Base-by-base conservation (phyloP, 139 green algal species). In the Micractinium conductrix region DNA sequence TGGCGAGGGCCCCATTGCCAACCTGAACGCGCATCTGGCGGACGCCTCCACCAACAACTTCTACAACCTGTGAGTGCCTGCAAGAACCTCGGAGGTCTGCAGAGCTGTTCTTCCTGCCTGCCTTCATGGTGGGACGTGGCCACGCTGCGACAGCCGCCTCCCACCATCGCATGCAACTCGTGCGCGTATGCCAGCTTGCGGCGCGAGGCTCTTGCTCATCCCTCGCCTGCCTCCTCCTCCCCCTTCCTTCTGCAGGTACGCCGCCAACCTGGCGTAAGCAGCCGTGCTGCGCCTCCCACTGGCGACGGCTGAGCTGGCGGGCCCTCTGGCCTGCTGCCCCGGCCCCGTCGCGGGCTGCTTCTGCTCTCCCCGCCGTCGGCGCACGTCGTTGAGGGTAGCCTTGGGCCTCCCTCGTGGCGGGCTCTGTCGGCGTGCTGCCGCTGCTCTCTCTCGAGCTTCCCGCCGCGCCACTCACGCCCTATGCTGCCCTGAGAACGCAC, bases 21-120 rank as follows among this genome's bases (percentile, higher is more conserved):
- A 94, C 91, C 88, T 97, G 82, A 76, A 91, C 70, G 88, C 92
- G 62, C 95, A 98, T 88, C 84, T 98, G 74, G 89, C 92, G 24
- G 89, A 96, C 89, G 94, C 95, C 83, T 50, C 28, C 17, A 70
- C 71, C 50, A 92, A 91, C 92, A 95, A 96, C 74, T 91, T 80
- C 81, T 92, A 89, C 83, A 89, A 85, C 10, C 8, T 62, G 2
- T 62, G 5, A 4, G 10, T 62, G 48, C 48, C 48, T 58, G 48
- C 53, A 14, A 58, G 12, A 58, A 10, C 48, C 48, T 14, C 14
- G 48, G 48, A 10, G 12, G 10, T 10, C 14, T 58, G 14, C 12
- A 22, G 48, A 58, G 48, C 48, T 58, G n/a, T 58, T 58, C 48
- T 58, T 58, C 12, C 14, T 58, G 10, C 14, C 12, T 58, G 10